Percentiles rank a stretch among this genome's conserved stretches.
Evolutionary conservation across 306 rosid species (phyloP).

Genomic region (Chamaecrista fasciculata): DNA sequence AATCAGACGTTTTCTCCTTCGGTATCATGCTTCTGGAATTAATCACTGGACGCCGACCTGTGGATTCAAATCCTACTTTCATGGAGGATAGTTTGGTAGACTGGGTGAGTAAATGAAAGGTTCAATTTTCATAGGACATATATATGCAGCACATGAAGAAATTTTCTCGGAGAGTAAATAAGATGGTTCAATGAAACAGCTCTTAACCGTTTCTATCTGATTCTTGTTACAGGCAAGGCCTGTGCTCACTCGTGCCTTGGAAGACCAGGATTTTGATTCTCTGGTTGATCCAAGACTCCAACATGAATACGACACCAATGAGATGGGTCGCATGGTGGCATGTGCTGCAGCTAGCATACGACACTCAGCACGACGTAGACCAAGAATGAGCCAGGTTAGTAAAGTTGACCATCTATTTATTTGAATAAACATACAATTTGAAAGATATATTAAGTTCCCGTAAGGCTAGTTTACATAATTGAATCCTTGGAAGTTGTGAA

Average conservation of each 20-base stretch:
- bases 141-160: not conserved
- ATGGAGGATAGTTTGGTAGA: slow-evolving; percentile 18
- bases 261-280: slow-evolving; percentile 50
- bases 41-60: slow-evolving; percentile 50
- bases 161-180: not conserved
- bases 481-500: no score
- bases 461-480: no score
- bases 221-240: slow-evolving; percentile 68
- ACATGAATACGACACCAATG: slow-evolving; percentile 41
- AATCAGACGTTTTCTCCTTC: slow-evolving; percentile 57
- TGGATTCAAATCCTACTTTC: not conserved
- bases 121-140: not conserved
- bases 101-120: not conserved
- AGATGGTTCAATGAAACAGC: not conserved
- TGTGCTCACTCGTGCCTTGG: slow-evolving; percentile 52
- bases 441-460: no score
- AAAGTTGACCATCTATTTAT: no score
- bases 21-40: slow-evolving; percentile 72
- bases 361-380: slow-evolving; percentile 74
- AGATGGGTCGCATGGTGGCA: slow-evolving; percentile 67
- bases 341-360: slow-evolving; percentile 78
- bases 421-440: no score
- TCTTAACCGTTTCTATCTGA: slow-evolving; percentile 5
- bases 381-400: slow-evolving; percentile 83
- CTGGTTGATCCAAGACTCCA: slow-evolving; percentile 58